Evolutionary conservation across 371 early-diverging fungal species (phyloP), one percentile per base, ranked within the genome.

Genomic region (Mortierella sp.): DNA sequence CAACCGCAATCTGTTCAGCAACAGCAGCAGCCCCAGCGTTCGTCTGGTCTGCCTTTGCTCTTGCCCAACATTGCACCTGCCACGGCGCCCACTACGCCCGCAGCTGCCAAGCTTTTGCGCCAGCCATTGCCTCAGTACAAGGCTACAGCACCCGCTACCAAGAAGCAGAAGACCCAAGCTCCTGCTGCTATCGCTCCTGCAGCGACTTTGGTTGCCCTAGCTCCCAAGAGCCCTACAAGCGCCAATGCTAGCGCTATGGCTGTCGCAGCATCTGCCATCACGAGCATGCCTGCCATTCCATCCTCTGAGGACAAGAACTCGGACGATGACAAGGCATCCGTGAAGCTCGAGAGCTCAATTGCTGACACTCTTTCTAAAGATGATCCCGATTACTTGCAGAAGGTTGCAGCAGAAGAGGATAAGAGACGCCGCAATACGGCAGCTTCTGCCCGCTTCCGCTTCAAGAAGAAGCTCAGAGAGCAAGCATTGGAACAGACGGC

Each of bases 371-470:
- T 60, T 17, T 64, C 69, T 29, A 63, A 57, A 65, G 76, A 76
- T 47, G 76, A 64, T 43, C 65, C 69, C 56, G 76, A 76, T 1
- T 56, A 60, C 51, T 51, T 45, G 8, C 60, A 57, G 39, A 76
- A 76, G 65, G 40, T 74, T 24, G 74, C 68, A 24, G 74, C 74
- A 2, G 88, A 88, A 29, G 91, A 90, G 53, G 96, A 95, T 77
- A 96, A 96, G 81, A 88, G 98, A 25, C 84, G 90, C 25, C 88
- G 97, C 25, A 98, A 98, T 84, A 98, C 97, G 2, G 95, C 91
- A 0, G 98, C 98, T 14, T 95, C 95, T 19, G 97, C 97, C 16
- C 87, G 98, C 29, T 98, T 98, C 86, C 88, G 98, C 4, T 85
- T 94, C 55, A 95, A 96, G 87, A 98, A 97, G 80, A 96, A 96